These are phyloP conservation scores for Lentinula raphanica DNA, from an alignment of 768 basidiomycete genomes.

Conservation along the genomic window DNA sequence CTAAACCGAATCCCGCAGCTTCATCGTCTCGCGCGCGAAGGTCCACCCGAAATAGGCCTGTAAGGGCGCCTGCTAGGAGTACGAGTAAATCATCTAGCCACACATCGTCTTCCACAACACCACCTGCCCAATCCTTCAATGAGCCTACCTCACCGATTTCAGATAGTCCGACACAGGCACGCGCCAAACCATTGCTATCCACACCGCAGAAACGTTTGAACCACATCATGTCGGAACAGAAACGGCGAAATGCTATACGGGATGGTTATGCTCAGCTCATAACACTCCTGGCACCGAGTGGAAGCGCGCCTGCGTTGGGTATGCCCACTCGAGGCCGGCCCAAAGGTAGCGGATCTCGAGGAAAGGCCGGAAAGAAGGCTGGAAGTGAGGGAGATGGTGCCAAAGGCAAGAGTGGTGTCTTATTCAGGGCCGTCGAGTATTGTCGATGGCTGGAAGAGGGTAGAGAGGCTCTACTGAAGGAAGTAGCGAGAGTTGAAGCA, in stretches of 20 bases:
- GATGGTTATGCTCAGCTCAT: conserved; percentile 87
- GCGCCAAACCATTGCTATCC: conserved; percentile 62
- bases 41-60: conserved; percentile 7
- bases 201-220: conserved; percentile 85
- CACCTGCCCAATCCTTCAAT: background rate
- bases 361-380: conserved; percentile 8
- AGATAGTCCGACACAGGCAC: conserved; percentile 12
- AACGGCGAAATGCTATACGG: conserved; percentile 86
- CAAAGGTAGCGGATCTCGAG: conserved; percentile 59
- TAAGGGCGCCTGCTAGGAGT: background rate
- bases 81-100: conserved; percentile 6
- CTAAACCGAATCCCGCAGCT: conserved; percentile 18
- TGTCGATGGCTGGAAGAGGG: conserved; percentile 82
- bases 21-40: conserved; percentile 30
- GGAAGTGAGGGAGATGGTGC: conserved; percentile 12
- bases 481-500: conserved; percentile 64
- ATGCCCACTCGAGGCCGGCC: conserved; percentile 77
- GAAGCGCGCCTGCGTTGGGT: conserved; percentile 57
- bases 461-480: conserved; percentile 59
- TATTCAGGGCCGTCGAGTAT: conserved; percentile 85
- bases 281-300: conserved; percentile 62
- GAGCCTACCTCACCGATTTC: background rate
- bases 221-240: conserved; percentile 94
- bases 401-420: conserved; percentile 86
- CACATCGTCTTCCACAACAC: conserved; percentile 5